These are phyloP conservation scores for Magnaporthales sp. DNA, from an alignment of 2,329 filamentous ascomycete genomes.

Conservation along the genomic window DNA sequence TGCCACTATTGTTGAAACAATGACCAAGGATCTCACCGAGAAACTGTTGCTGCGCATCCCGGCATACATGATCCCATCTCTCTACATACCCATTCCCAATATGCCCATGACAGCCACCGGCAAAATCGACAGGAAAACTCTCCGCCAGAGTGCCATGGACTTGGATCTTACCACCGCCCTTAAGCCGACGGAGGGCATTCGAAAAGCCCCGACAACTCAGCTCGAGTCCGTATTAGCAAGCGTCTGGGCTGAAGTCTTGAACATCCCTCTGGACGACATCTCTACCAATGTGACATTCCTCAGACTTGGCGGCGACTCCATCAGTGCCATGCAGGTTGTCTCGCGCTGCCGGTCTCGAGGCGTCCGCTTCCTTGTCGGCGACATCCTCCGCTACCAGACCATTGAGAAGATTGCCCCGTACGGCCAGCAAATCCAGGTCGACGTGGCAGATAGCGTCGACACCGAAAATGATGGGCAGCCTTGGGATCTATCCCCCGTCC, in stretches of 20 bases:
- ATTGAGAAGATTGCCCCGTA: not conserved
- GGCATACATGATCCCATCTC: slow-evolving; percentile 16
- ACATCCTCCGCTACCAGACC: not conserved
- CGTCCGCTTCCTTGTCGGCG: not conserved
- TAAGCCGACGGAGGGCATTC: not conserved
- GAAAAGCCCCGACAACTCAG: not conserved
- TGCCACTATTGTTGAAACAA: not conserved
- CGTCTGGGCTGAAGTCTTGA: not conserved
- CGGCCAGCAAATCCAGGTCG: not conserved
- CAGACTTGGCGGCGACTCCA: slow-evolving; percentile 3
- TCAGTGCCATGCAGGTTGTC: slow-evolving; percentile 1
- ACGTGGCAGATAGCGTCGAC: not conserved
- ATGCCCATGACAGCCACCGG: slow-evolving; percentile 17
- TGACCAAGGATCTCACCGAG: not conserved
- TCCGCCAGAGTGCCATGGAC: slow-evolving; percentile 2
- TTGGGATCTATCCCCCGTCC: not conserved
- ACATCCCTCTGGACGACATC: not conserved
- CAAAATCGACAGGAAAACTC: slow-evolving; percentile 12
- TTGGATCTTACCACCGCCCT: not conserved
- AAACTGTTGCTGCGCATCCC: slow-evolving; percentile 9
- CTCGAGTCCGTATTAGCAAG: not conserved
- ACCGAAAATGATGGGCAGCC: not conserved
- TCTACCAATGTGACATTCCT: not conserved
- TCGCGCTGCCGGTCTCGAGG: not conserved
- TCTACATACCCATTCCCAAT: slow-evolving; percentile 13